phyloP scores from a whole-genome alignment of 2,329 filamentous ascomycete species.

The Hypoxylon sp. region DNA sequence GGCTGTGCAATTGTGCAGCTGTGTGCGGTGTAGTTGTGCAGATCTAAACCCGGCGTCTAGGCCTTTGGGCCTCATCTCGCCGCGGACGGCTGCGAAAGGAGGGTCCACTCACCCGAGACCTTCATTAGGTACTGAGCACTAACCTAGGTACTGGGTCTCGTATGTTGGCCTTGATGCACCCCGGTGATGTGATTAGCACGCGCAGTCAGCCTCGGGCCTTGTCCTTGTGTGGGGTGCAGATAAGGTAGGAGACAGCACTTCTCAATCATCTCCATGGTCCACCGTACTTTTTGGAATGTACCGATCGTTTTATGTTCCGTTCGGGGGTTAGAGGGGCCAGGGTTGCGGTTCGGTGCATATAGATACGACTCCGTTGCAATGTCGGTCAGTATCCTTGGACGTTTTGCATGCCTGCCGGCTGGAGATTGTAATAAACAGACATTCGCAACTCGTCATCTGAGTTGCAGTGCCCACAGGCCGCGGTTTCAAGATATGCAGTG shows the following conservation, averaged over 20 bases:
- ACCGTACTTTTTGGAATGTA: slow-evolving; percentile 8
- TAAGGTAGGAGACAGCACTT: slow-evolving; percentile 23
- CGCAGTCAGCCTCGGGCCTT: slow-evolving; percentile 42
- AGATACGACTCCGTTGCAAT: slow-evolving; percentile 8
- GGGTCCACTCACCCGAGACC: slow-evolving; percentile 33
- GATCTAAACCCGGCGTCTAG: slow-evolving; percentile 20
- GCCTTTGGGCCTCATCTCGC: slow-evolving; percentile 28
- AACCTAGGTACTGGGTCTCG: slow-evolving; percentile 11
- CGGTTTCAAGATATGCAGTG: slow-evolving; percentile 42
- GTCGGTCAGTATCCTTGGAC: slow-evolving; percentile 1
- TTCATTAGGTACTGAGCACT: slow-evolving; percentile 9
- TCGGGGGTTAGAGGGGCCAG: not conserved
- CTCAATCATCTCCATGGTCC: slow-evolving; percentile 16
- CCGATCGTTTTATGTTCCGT: slow-evolving; percentile 14
- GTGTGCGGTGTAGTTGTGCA: not conserved
- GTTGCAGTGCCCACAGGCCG: slow-evolving; percentile 25
- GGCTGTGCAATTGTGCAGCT: slow-evolving; percentile 12
- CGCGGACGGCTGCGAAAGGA: slow-evolving; percentile 10
- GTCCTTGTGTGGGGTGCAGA: slow-evolving; percentile 45
- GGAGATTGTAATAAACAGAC: slow-evolving; percentile 11
- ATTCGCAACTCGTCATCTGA: slow-evolving; percentile 17
- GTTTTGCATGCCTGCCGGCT: slow-evolving; percentile 9
- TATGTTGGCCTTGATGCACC: slow-evolving; percentile 27
- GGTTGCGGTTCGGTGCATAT: slow-evolving; percentile 1
- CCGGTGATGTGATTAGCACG: slow-evolving; percentile 34